phyloP scores from a whole-genome alignment of 805 yeast species.

The Metschnikowia henanensis region DNA sequence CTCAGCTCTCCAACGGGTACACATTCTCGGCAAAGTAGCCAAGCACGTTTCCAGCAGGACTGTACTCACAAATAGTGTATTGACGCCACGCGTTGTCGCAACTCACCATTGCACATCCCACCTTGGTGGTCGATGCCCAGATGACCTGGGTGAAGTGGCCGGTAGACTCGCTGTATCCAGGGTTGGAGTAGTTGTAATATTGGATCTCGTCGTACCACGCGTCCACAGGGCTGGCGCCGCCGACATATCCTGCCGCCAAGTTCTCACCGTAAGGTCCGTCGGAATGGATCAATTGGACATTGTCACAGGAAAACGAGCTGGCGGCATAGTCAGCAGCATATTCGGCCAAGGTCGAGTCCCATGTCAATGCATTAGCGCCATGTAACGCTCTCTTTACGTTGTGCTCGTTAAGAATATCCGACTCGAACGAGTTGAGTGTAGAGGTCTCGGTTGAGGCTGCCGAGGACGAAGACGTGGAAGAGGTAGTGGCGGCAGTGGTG shows the following conservation, averaged over 20 bases:
- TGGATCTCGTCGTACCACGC: conserved; percentile 74
- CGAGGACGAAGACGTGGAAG: conserved; percentile 8
- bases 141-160: conserved; percentile 82
- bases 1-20: conserved; percentile 21
- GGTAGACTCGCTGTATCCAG: conserved; percentile 52
- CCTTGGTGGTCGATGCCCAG: conserved; percentile 59
- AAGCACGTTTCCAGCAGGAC: conserved; percentile 50
- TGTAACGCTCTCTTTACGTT: conserved; percentile 39
- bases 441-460: conserved; percentile 2
- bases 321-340: conserved; percentile 49
- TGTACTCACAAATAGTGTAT: conserved; percentile 71
- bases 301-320: conserved; percentile 47
- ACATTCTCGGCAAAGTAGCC: conserved; percentile 49
- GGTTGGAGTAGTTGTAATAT: conserved; percentile 51
- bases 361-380: conserved; percentile 28
- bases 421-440: conserved; percentile 22
- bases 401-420: conserved; percentile 35
- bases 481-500: not conserved
- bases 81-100: conserved; percentile 53
- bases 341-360: conserved; percentile 35
- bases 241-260: conserved; percentile 66
- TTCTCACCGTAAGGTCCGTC: conserved; percentile 74
- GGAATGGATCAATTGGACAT: conserved; percentile 64
- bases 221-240: conserved; percentile 57
- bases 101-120: conserved; percentile 64